A percentile compares a stretch with the other conserved stretches of the same genome.
Conservation (phyloP, 345 rosid genomes). For the Noccaea caerulescens region DNA sequence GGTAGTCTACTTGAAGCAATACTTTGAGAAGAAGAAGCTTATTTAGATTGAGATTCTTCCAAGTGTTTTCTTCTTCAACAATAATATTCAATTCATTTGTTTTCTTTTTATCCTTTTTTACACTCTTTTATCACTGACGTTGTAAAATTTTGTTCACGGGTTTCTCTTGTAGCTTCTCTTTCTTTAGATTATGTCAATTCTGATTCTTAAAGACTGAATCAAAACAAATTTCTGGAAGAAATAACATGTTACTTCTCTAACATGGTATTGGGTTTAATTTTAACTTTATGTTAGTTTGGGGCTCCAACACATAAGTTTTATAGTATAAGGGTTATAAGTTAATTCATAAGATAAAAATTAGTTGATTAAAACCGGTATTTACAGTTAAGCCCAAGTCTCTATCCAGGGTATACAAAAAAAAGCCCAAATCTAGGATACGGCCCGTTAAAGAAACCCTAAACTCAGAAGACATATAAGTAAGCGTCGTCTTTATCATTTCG, state of each 20-base stretch:
- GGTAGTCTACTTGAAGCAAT: slow-evolving; percentile 76
- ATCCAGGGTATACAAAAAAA: not conserved
- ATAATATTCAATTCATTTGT: slow-evolving; percentile 31
- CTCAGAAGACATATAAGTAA: not conserved
- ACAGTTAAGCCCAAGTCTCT: not conserved
- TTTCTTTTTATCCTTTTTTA: slow-evolving; percentile 1
- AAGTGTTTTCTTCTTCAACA: slow-evolving; percentile 1
- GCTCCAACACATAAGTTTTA: not conserved
- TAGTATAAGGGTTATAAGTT: not conserved
- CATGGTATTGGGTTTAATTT: not conserved
- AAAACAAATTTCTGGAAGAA: not conserved
- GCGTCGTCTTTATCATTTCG: slow-evolving; percentile 2
- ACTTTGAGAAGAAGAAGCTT: slow-evolving; percentile 91
- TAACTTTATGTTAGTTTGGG: not conserved
- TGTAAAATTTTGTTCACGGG: slow-evolving; percentile 26
- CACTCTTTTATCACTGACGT: not conserved
- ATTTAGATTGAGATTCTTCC: slow-evolving; percentile 46
- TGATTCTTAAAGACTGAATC: not conserved
- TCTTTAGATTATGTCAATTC: not conserved
- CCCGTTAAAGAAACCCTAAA: slow-evolving; percentile 28
- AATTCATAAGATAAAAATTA: not conserved
- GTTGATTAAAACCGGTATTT: not conserved
- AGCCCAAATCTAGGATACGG: slow-evolving; percentile 10
- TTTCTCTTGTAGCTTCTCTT: slow-evolving; percentile 20
- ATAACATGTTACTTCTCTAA: not conserved